A percentile compares a stretch with the other conserved stretches of the same genome.
Conservation (phyloP, 148 eudicot genomes). For the Limonium bicolor region DNA sequence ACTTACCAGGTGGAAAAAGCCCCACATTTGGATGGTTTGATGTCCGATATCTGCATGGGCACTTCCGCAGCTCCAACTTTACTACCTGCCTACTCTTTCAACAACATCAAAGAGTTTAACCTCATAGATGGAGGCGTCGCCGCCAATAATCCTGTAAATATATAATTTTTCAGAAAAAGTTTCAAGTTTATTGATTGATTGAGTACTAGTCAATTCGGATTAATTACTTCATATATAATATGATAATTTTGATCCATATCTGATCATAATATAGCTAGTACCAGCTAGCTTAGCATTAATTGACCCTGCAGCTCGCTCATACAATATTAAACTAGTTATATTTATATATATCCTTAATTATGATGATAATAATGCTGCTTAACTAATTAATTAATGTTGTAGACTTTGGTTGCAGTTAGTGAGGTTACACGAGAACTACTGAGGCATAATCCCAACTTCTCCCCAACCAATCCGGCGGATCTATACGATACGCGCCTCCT, state of each 20-base stretch:
- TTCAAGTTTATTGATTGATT: background rate
- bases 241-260: background rate
- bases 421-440: slow-evolving; percentile 10
- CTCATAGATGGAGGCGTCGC: slow-evolving; percentile 32
- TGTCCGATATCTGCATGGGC: slow-evolving; percentile 27
- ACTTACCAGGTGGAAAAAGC: slow-evolving; percentile 10
- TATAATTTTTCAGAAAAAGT: too few species aligned
- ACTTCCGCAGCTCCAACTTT: slow-evolving; percentile 29
- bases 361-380: too few species aligned
- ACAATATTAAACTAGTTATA: background rate
- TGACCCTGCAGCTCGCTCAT: too few species aligned
- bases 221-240: background rate
- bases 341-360: too few species aligned
- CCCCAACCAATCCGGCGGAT: slow-evolving; percentile 14
- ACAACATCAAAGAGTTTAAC: slow-evolving; percentile 20
- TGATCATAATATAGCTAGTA: background rate
- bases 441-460: slow-evolving; percentile 15
- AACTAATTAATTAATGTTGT: background rate
- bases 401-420: slow-evolving; percentile 19
- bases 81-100: slow-evolving; percentile 17
- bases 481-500: slow-evolving; percentile 17
- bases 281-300: background rate
- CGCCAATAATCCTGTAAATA: slow-evolving; percentile 18
- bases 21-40: slow-evolving; percentile 16
- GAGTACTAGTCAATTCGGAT: background rate